Percentiles rank a stretch among this genome's conserved stretches.
These are phyloP conservation scores for Peronospora farinosa DNA, from an alignment of 352 stramenopile species.

Conservation along the genomic window DNA sequence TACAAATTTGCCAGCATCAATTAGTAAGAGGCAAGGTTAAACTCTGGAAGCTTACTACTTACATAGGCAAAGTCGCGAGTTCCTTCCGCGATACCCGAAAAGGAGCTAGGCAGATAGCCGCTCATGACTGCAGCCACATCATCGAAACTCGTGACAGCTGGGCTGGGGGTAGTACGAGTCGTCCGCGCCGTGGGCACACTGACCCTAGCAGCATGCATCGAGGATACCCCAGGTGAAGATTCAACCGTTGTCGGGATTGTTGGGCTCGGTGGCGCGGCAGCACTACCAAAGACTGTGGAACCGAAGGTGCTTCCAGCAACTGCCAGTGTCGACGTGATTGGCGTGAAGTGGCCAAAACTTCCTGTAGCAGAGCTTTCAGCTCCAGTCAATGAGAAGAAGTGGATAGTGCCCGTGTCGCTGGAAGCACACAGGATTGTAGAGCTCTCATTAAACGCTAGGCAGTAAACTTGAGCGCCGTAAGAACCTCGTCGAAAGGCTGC, in stretches of 20 bases:
- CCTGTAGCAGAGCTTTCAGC: slow-evolving; percentile 64
- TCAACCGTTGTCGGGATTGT: slow-evolving; percentile 8
- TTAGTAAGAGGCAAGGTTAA: neutral
- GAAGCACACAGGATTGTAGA: slow-evolving; percentile 92
- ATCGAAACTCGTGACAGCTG: slow-evolving; percentile 48
- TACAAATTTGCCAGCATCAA: slow-evolving; percentile 1
- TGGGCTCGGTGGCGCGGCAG: slow-evolving; percentile 12
- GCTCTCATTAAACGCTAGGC: slow-evolving; percentile 92
- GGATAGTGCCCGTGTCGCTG: slow-evolving; percentile 94
- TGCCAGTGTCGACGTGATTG: slow-evolving; percentile 67
- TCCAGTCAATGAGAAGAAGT: slow-evolving; percentile 90
- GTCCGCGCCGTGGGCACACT: slow-evolving; percentile 11
- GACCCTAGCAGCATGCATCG: slow-evolving; percentile 1
- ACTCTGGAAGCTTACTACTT: slow-evolving; percentile 6
- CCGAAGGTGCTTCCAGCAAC: slow-evolving; percentile 55
- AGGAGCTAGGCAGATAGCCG: slow-evolving; percentile 65
- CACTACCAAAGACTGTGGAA: slow-evolving; percentile 40
- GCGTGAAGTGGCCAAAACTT: slow-evolving; percentile 74
- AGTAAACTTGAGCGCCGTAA: slow-evolving; percentile 94
- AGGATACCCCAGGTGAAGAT: slow-evolving; percentile 13
- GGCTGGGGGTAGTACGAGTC: slow-evolving; percentile 33
- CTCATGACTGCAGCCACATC: slow-evolving; percentile 64
- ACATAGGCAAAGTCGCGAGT: slow-evolving; percentile 86
- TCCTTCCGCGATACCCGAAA: slow-evolving; percentile 77
- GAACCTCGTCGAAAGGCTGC: slow-evolving; percentile 93